phyloP scores from a whole-genome alignment of 257 asterid genomes.

The Paraleonurus japonicus region DNA sequence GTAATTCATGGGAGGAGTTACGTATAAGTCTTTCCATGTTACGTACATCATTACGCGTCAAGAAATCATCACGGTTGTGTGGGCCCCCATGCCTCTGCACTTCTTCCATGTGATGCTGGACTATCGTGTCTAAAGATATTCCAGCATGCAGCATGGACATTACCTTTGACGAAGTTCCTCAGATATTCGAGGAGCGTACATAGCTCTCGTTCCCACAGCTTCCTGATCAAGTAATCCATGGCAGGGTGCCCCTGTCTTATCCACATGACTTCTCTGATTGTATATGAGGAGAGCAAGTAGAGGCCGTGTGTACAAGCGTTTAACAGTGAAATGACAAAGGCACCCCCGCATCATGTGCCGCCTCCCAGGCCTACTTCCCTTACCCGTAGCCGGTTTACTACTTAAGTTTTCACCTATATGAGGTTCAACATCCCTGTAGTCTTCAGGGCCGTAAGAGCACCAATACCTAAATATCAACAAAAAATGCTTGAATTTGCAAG shows the following conservation, averaged over 20 bases:
- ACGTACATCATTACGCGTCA: constrained; percentile 53
- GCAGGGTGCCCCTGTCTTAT: constrained; percentile 52
- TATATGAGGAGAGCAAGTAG: constrained; percentile 52
- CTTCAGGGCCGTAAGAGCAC: constrained; percentile 66
- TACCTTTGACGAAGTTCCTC: constrained; percentile 53
- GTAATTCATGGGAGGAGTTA: constrained; percentile 39
- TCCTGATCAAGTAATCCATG: constrained; percentile 55
- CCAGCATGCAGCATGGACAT: constrained; percentile 56
- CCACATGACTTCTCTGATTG: constrained; percentile 54
- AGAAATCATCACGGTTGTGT: constrained; percentile 48
- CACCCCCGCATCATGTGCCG: constrained; percentile 66
- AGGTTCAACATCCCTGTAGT: constrained; percentile 44
- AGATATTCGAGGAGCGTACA: constrained; percentile 60
- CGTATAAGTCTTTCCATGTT: constrained; percentile 53
- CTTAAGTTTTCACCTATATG: constrained; percentile 40
- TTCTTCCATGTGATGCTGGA: constrained; percentile 57
- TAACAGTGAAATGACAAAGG: constrained; percentile 55
- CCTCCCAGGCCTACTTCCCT: constrained; percentile 64
- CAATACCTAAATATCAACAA: constrained; percentile 39
- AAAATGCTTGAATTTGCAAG: background rate
- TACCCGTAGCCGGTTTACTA: constrained; percentile 47
- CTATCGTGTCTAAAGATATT: constrained; percentile 39
- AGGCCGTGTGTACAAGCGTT: constrained; percentile 58
- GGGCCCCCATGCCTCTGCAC: constrained; percentile 64
- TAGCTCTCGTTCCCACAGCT: constrained; percentile 59